Conservation (phyloP, 225 moss, liverwort and hornwort genomes). For the Polytrichum commune region DNA sequence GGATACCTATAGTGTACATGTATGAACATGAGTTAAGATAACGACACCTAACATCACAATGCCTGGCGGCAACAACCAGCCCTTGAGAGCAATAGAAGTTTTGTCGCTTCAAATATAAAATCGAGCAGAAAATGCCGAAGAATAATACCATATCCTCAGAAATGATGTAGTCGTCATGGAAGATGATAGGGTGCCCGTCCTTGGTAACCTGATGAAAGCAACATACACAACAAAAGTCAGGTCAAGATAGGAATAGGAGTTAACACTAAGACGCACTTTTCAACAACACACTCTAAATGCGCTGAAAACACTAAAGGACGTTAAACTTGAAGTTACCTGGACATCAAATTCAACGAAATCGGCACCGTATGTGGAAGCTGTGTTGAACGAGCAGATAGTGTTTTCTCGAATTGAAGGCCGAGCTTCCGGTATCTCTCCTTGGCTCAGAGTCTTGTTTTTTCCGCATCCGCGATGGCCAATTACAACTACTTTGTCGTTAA, state of each 20-base stretch:
- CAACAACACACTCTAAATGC: neutral
- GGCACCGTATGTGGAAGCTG: constrained; percentile 56
- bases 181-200: constrained; percentile 60
- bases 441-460: constrained; percentile 49
- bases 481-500: constrained; percentile 29
- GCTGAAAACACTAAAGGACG: no score
- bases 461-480: constrained; percentile 75
- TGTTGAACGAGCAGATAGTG: constrained; percentile 61
- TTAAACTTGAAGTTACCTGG: constrained; percentile 35
- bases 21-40: neutral
- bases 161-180: constrained; percentile 69
- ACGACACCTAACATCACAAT: neutral
- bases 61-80: no score
- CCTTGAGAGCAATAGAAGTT: no score
- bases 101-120: neutral
- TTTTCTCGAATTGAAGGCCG: constrained; percentile 63
- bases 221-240: constrained; percentile 2
- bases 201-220: constrained; percentile 52
- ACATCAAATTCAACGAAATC: constrained; percentile 73
- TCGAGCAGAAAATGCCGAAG: neutral
- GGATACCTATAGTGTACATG: constrained; percentile 14
- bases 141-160: constrained; percentile 42
- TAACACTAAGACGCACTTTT: no score
- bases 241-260: no score
- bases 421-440: constrained; percentile 48